A percentile compares a stretch with the other conserved stretches of the same genome.
Conservation (phyloP, 2,329 filamentous ascomycete genomes). For the Escovopsis sp. region DNA sequence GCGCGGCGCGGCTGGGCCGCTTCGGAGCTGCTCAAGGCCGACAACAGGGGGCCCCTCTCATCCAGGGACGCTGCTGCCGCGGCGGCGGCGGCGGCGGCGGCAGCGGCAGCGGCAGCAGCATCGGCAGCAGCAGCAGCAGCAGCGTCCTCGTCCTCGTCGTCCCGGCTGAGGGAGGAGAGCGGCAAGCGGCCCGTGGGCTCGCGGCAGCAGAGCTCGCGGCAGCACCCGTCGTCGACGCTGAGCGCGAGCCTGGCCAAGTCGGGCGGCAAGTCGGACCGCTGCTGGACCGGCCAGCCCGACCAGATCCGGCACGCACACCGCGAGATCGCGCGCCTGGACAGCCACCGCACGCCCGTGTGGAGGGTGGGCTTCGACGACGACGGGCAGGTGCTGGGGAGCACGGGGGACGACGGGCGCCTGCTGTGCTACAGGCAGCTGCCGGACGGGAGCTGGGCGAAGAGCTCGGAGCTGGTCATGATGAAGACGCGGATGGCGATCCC, state of each 20-base stretch:
- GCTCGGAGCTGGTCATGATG: conserved; percentile 43
- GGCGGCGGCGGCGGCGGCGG: not conserved
- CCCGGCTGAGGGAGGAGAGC: not conserved
- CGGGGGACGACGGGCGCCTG: conserved; percentile 59
- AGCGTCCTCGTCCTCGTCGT: conserved; percentile 9
- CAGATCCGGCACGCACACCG: conserved; percentile 49
- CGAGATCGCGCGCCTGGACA: conserved; percentile 52
- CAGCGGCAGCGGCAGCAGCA: conserved; percentile 9
- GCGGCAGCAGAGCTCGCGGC: conserved; percentile 11
- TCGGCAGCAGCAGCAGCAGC: conserved; percentile 9
- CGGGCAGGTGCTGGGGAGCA: conserved; percentile 60
- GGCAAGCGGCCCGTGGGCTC: conserved; percentile 1
- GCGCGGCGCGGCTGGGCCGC: conserved; percentile 34
- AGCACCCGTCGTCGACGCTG: conserved; percentile 30
- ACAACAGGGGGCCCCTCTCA: conserved; percentile 8
- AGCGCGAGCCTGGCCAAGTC: conserved; percentile 39
- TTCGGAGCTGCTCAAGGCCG: conserved; percentile 27
- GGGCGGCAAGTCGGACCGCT: conserved; percentile 30
- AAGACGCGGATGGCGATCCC: conserved; percentile 38
- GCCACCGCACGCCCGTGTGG: conserved; percentile 60
- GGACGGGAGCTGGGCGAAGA: conserved; percentile 43
- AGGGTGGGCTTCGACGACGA: conserved; percentile 55
- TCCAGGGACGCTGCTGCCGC: too few species aligned
- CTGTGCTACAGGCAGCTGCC: conserved; percentile 47
- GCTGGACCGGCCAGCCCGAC: conserved; percentile 44